These are phyloP conservation scores for Cercophora scortea DNA, from an alignment of 495 filamentous ascomycete genomes.

Conservation along the genomic window DNA sequence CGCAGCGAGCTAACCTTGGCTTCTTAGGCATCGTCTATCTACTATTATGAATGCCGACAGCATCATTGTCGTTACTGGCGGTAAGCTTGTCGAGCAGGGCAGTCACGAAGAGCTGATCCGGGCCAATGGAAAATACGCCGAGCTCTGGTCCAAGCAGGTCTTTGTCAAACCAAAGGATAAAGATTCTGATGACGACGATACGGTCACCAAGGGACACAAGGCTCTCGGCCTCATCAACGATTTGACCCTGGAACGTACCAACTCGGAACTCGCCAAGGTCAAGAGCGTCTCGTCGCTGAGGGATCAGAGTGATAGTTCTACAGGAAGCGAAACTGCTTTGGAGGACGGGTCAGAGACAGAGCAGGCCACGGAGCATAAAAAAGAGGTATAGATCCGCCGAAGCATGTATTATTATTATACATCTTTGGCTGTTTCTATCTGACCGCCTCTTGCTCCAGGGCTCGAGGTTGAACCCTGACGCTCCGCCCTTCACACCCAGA, in stretches of 20 bases:
- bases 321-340: not conserved
- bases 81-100: conserved; percentile 56
- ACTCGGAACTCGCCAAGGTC: conserved; percentile 29
- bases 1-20: conserved; percentile 6
- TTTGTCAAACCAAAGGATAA: conserved; percentile 43
- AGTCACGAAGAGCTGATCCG: conserved; percentile 53
- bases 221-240: conserved; percentile 34
- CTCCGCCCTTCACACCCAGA: conserved; percentile 47
- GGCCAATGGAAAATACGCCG: conserved; percentile 50
- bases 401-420: conserved; percentile 29
- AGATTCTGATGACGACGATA: conserved; percentile 1
- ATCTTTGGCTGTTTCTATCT: conserved; percentile 36
- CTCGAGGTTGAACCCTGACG: conserved; percentile 46
- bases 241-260: conserved; percentile 22
- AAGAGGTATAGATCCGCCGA: conserved; percentile 41
- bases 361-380: conserved; percentile 27
- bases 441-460: conserved; percentile 29
- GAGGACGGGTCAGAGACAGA: conserved; percentile 12
- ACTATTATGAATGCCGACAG: conserved; percentile 64
- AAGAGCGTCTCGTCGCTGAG: conserved; percentile 13
- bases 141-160: conserved; percentile 55
- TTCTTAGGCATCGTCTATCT: conserved; percentile 52
- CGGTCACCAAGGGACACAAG: conserved; percentile 18
- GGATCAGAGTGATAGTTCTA: not conserved
- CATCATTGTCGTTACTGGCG: conserved; percentile 59